phyloP scores from a whole-genome alignment of 2,329 filamentous ascomycete genomes.

The Paecilomyces fulvus region DNA sequence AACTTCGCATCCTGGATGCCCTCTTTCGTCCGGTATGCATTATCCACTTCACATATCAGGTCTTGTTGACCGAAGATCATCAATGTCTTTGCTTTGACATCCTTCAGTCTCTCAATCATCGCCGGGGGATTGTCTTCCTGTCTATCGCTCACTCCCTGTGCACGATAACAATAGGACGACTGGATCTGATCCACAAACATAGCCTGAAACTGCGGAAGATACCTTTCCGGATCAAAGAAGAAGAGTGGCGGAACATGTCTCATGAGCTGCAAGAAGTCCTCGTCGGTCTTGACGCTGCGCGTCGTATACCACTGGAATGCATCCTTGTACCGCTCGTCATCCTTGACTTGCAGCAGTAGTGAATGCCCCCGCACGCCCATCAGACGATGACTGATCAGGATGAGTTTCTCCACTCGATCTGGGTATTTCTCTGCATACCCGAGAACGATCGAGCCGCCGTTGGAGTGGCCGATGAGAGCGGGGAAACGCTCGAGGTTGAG shows the following conservation, averaged over 20 bases:
- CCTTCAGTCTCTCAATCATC: slow-evolving; percentile 12
- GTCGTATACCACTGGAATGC: slow-evolving; percentile 2
- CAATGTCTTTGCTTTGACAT: slow-evolving; percentile 17
- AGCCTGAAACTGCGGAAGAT: slow-evolving; percentile 7
- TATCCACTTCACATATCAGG: slow-evolving; percentile 12
- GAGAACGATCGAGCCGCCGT: slow-evolving; percentile 19
- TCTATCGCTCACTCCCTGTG: slow-evolving; percentile 6
- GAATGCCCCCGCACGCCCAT: slow-evolving; percentile 10
- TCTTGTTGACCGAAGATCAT: slow-evolving; percentile 18
- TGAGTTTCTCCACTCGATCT: slow-evolving; percentile 11
- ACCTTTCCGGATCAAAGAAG: slow-evolving; percentile 13
- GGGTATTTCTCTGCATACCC: slow-evolving; percentile 18
- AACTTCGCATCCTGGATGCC: slow-evolving; percentile 8
- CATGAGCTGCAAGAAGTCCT: slow-evolving; percentile 10
- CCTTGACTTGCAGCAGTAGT: slow-evolving; percentile 3
- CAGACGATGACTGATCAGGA: slow-evolving; percentile 16
- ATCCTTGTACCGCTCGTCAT: slow-evolving; percentile 9
- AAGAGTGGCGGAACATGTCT: slow-evolving; percentile 14
- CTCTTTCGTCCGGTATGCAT: slow-evolving; percentile 9
- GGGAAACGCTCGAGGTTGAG: slow-evolving; percentile 12
- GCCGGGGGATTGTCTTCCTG: slow-evolving; percentile 3
- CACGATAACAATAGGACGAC: slow-evolving; percentile 9
- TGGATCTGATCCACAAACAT: slow-evolving; percentile 7
- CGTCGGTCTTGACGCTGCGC: slow-evolving; percentile 7
- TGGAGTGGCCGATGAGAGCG: slow-evolving; percentile 16